These are phyloP conservation scores for Aspergillus bridgeri DNA, from an alignment of 495 filamentous ascomycete species.

Conservation along the genomic window DNA sequence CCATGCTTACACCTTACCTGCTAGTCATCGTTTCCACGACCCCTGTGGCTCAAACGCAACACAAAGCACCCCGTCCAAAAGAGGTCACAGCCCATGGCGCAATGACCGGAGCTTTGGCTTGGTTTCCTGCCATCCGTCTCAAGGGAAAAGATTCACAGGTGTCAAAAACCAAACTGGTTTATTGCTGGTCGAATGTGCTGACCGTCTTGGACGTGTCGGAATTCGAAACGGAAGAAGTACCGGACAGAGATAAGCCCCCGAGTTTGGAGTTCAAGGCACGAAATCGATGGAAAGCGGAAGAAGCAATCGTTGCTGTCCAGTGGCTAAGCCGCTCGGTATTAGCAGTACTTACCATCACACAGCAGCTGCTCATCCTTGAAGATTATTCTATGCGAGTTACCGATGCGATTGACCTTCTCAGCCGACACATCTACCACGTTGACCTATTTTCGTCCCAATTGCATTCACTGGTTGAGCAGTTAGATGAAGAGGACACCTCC, in stretches of 20 bases:
- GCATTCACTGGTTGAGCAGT: constrained; percentile 75
- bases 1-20: constrained; percentile 93
- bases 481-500: constrained; percentile 80
- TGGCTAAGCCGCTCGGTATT: constrained; percentile 95
- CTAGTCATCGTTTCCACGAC: constrained; percentile 96
- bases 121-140: constrained; percentile 93
- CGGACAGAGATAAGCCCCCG: constrained; percentile 64
- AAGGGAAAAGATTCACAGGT: constrained; percentile 62
- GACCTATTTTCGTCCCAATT: constrained; percentile 86
- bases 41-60: constrained; percentile 90
- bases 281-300: constrained; percentile 88
- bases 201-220: constrained; percentile 87
- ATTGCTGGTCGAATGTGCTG: constrained; percentile 96
- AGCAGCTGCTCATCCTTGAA: constrained; percentile 87
- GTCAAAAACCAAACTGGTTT: constrained; percentile 73
- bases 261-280: constrained; percentile 75
- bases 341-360: constrained; percentile 87
- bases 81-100: constrained; percentile 85
- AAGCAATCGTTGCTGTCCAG: constrained; percentile 94
- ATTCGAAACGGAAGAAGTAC: constrained; percentile 57
- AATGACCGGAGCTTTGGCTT: constrained; percentile 89
- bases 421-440: constrained; percentile 87
- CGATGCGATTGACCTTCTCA: constrained; percentile 87
- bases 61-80: constrained; percentile 86
- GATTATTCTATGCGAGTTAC: constrained; percentile 84